Base-by-base conservation (phyloP, 495 filamentous ascomycete genomes). In the Xylaria acuta region DNA sequence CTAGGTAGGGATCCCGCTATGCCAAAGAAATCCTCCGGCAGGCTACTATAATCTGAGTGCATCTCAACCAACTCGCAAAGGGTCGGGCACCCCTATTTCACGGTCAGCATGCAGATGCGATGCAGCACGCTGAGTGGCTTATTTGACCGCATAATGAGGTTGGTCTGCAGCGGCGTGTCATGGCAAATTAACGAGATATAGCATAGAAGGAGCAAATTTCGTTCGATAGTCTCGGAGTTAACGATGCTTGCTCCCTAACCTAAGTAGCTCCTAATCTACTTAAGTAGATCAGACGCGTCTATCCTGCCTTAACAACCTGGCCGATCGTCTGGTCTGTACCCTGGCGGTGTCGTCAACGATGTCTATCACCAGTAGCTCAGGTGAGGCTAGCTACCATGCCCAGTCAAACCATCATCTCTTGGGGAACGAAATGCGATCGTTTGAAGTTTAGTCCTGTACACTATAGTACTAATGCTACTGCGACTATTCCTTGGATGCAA, bases 41-140 rank as follows among this genome's bases (percentile, higher is more conserved):
- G 30, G 20, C 18, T 40, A 25, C 65, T 67, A 67, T 67, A 67
- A 67, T 67, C 65, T 67, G 47, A 67, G 47, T 67, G 65, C 65
- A 49, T 67, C 47, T 34, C 60, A 20, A 38, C n/a, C 43, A 34
- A 20, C 20, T 64, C 38, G 6, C 45, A n/a, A 22, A 51, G 14
- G 43, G 36, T 27, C 65, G 20, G 32, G 9, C 4, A 7, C 30
- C 64, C 36, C 63, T n/a, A 43, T 34, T 47, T 60, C 12, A 38
- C 53, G 3, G 67, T 69, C 40, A 60, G 54, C 67, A n/a, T 59
- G 67, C 41, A 69, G 38, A 59, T 49, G 53, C 41, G 62, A 49
- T 1, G 18, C 20, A 30, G 18, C 20, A 30, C 32, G 12, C 20
- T 41, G 14, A 56, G 34, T 27, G 47, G 65, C 47, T 3, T 25